Conservation (phyloP, 495 filamentous ascomycete genomes). For the Talaromyces borbonicus region DNA sequence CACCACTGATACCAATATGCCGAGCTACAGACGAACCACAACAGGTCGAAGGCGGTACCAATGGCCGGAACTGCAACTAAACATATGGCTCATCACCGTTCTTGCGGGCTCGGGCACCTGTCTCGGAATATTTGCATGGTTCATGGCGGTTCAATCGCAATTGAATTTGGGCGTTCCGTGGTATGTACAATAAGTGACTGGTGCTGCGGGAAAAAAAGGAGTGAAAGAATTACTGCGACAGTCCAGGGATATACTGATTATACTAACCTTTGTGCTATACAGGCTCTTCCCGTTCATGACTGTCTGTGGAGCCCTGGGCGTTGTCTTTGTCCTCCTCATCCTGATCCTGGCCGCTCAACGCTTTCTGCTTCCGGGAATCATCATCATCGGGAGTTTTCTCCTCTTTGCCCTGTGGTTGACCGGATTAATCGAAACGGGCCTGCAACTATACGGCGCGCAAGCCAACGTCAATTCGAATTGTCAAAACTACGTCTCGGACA, state of each 20-base stretch:
- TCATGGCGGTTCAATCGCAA: constrained; percentile 68
- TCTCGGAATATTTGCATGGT: constrained; percentile 77
- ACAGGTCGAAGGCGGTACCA: constrained; percentile 57
- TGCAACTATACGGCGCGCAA: constrained; percentile 77
- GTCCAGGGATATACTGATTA: no score
- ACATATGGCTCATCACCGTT: constrained; percentile 87
- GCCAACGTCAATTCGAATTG: constrained; percentile 75
- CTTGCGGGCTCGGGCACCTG: constrained; percentile 66
- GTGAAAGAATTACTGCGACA: no score
- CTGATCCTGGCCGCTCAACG: constrained; percentile 65
- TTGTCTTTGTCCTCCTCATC: constrained; percentile 65
- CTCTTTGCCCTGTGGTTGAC: constrained; percentile 89
- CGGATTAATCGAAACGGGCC: constrained; percentile 77
- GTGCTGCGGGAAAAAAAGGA: neutral
- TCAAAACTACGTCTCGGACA: constrained; percentile 55
- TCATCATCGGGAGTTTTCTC: constrained; percentile 86
- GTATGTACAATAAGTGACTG: constrained; percentile 39
- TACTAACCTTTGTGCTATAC: constrained; percentile 12
- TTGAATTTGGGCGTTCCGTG: constrained; percentile 69
- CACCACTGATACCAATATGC: neutral
- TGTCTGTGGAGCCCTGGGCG: constrained; percentile 52
- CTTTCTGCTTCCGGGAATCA: constrained; percentile 77
- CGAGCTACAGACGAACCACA: constrained; percentile 4
- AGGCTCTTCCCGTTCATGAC: constrained; percentile 97
- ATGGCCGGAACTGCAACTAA: constrained; percentile 91